Percentiles rank a stretch among this genome's conserved stretches.
phyloP scores from a whole-genome alignment of 1,139 yeast genomes.

The Saccharomyces hybrid region DNA sequence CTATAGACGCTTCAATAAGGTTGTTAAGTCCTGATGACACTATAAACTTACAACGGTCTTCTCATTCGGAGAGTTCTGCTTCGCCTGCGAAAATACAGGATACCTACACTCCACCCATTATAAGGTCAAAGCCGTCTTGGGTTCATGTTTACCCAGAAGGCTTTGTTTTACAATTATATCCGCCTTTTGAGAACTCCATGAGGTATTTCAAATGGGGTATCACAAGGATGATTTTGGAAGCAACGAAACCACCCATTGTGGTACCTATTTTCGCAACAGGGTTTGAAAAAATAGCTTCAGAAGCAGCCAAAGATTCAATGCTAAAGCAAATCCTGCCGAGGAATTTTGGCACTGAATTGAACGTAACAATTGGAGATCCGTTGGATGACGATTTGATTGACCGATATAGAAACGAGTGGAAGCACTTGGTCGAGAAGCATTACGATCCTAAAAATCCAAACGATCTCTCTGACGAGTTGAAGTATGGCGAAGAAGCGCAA shows the following conservation, averaged over 20 bases:
- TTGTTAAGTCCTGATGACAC: constrained; percentile 44
- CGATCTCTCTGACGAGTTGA: constrained; percentile 57
- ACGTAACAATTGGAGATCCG: constrained; percentile 66
- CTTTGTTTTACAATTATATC: constrained; percentile 75
- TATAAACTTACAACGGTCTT: constrained; percentile 4
- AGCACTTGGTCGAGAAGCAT: constrained; percentile 48
- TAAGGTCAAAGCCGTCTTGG: constrained; percentile 70
- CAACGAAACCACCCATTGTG: constrained; percentile 75
- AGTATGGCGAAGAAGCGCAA: constrained; percentile 55
- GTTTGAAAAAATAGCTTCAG: constrained; percentile 83
- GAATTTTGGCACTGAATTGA: constrained; percentile 60
- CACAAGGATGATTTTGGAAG: constrained; percentile 71
- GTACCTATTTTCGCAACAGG: constrained; percentile 88
- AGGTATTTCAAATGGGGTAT: constrained; percentile 96
- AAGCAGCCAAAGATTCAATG: constrained; percentile 50
- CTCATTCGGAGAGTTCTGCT: not conserved
- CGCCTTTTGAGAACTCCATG: constrained; percentile 78
- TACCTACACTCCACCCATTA: constrained; percentile 39
- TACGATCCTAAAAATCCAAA: constrained; percentile 42
- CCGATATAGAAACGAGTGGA: constrained; percentile 61
- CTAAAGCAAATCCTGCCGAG: constrained; percentile 54
- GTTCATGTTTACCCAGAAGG: constrained; percentile 95
- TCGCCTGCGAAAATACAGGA: constrained; percentile 9
- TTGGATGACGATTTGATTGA: constrained; percentile 56
- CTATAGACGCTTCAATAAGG: constrained; percentile 82